phyloP scores from a whole-genome alignment of 257 asterid genomes.

The Penstemon barbatus region DNA sequence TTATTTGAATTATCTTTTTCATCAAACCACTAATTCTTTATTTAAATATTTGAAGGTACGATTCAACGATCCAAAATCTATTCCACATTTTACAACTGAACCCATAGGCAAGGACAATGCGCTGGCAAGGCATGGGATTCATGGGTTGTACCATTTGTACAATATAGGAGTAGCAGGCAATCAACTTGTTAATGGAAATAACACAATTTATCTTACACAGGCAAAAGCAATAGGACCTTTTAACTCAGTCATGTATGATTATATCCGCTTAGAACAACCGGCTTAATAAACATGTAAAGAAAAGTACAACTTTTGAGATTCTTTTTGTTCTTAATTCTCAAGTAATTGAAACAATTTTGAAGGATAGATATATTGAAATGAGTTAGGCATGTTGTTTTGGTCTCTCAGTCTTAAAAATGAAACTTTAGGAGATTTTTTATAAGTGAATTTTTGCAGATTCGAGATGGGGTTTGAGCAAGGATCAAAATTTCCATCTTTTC shows the following conservation, averaged over 20 bases:
- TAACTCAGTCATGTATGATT: slow-evolving; percentile 53
- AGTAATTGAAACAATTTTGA: too few relatives aligned
- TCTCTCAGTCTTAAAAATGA: too few relatives aligned
- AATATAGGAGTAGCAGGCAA: slow-evolving; percentile 32
- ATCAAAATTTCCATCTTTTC: too few relatives aligned
- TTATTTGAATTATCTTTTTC: not conserved
- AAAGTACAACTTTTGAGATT: too few relatives aligned
- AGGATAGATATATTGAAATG: too few relatives aligned
- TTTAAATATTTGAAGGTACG: slow-evolving; percentile 37
- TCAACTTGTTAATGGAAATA: slow-evolving; percentile 37
- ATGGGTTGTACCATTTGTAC: slow-evolving; percentile 43
- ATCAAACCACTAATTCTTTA: not conserved
- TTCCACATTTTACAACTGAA: slow-evolving; percentile 44
- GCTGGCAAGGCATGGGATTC: slow-evolving; percentile 60
- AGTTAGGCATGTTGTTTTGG: too few relatives aligned
- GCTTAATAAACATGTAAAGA: not conserved
- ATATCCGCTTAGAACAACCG: slow-evolving; percentile 50
- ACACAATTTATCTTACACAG: slow-evolving; percentile 48
- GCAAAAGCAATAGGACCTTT: slow-evolving; percentile 26
- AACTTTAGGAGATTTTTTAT: too few relatives aligned
- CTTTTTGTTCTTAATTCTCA: too few relatives aligned
- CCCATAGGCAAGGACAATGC: slow-evolving; percentile 58
- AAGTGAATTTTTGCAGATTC: too few relatives aligned
- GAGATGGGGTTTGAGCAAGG: too few relatives aligned
- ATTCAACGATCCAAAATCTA: slow-evolving; percentile 33